Evolutionary conservation across 208 protist species (phyloP).

Genomic region (Acanthamoeba triangularis): DNA sequence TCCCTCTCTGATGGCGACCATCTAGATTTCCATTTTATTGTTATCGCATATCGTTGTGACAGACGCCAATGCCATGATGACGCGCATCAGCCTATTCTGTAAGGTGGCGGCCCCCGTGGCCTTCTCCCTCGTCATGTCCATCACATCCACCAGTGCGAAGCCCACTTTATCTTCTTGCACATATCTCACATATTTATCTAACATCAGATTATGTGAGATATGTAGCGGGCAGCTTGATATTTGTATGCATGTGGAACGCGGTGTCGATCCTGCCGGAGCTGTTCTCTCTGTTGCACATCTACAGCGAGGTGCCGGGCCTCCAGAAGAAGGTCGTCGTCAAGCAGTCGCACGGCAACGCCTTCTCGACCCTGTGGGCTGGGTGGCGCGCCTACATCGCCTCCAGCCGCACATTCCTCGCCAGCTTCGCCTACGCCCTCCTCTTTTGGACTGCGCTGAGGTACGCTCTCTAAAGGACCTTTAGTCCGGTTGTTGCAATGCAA

Average conservation of each 20-base stretch:
- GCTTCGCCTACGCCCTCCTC: conserved; percentile 67
- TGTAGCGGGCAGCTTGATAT: conserved; percentile 9
- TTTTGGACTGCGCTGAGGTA: conserved; percentile 43
- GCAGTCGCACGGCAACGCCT: not conserved
- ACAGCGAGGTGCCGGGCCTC: not conserved
- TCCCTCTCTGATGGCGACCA: no score
- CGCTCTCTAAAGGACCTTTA: no score
- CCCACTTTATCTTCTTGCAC: no score
- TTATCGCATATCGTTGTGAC: no score
- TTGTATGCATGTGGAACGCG: conserved; percentile 33
- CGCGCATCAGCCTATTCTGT: conserved; percentile 34
- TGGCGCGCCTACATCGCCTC: conserved; percentile 9
- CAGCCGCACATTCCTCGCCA: conserved; percentile 23
- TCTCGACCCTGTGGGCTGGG: not conserved
- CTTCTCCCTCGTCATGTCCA: conserved; percentile 47
- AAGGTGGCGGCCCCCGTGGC: conserved; percentile 31
- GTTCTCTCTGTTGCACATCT: not conserved
- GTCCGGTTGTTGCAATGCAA: no score
- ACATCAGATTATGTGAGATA: not conserved
- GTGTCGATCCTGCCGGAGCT: conserved; percentile 30
- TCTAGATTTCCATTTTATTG: not conserved
- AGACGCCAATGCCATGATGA: conserved; percentile 62
- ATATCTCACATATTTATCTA: not conserved
- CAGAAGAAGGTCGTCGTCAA: not conserved
- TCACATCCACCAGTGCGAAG: not conserved